Evolutionary conservation across 495 filamentous ascomycete species (phyloP).

Genomic region (Neurospora discreta): DNA sequence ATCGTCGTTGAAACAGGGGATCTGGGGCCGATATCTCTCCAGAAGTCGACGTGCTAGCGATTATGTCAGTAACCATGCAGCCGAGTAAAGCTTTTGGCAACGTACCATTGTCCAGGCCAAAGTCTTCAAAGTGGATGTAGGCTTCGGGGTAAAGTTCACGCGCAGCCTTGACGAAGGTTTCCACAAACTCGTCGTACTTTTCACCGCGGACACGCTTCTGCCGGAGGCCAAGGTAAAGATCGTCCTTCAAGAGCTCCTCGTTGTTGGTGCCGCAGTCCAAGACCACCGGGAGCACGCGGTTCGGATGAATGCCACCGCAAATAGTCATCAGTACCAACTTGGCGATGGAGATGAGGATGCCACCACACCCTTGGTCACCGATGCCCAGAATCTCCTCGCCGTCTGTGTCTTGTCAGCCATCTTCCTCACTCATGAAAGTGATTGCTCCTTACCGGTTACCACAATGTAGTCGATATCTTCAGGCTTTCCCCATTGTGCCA

Average conservation of each 20-base stretch:
- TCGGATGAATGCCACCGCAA: slow-evolving; percentile 77
- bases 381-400: slow-evolving; percentile 70
- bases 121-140: slow-evolving; percentile 73
- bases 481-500: slow-evolving; percentile 53
- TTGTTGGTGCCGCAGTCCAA: slow-evolving; percentile 88
- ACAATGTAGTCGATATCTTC: slow-evolving; percentile 86
- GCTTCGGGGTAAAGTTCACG: slow-evolving; percentile 64
- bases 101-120: slow-evolving; percentile 43
- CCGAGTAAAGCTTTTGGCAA: background rate
- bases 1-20: slow-evolving; percentile 88
- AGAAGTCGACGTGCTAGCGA: slow-evolving; percentile 49
- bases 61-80: background rate
- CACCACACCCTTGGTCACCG: slow-evolving; percentile 85
- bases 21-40: slow-evolving; percentile 56
- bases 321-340: slow-evolving; percentile 75
- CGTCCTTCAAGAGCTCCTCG: slow-evolving; percentile 61
- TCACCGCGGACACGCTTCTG: slow-evolving; percentile 54
- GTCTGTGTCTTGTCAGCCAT: slow-evolving; percentile 10
- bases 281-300: slow-evolving; percentile 67
- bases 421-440: background rate
- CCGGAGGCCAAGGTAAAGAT: slow-evolving; percentile 68
- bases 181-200: slow-evolving; percentile 70
- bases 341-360: slow-evolving; percentile 73
- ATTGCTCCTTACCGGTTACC: slow-evolving; percentile 49
- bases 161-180: slow-evolving; percentile 57